Evolutionary conservation across 768 basidiomycete species (phyloP).

Genomic region (Boletus tylopilopsis): DNA sequence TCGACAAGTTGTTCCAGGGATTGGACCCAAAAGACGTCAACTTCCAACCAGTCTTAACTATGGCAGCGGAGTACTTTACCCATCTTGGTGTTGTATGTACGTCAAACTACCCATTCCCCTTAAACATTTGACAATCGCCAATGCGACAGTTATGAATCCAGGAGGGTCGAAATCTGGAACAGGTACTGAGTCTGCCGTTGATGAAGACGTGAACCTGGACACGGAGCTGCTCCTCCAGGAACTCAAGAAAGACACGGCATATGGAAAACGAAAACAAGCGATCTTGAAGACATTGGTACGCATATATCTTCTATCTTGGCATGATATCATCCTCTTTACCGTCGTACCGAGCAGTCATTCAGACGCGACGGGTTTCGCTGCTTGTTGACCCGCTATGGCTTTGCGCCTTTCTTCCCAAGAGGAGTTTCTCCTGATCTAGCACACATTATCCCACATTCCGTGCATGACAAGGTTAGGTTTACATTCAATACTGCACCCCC

Average conservation of each 20-base stretch:
- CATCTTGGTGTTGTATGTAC: slow-evolving; percentile 2
- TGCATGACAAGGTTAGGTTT: slow-evolving; percentile 1
- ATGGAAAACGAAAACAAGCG: background rate
- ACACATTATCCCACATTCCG: background rate
- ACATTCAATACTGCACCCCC: background rate
- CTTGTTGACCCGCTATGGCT: background rate
- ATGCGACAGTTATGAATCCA: background rate
- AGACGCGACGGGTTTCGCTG: slow-evolving; percentile 1
- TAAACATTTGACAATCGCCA: background rate
- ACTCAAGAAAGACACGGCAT: background rate
- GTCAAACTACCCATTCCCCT: background rate
- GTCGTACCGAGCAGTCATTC: background rate
- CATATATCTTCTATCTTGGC: background rate
- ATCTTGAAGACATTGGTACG: slow-evolving; percentile 4
- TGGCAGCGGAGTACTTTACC: slow-evolving; percentile 1
- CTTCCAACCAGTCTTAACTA: background rate
- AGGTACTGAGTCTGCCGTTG: background rate
- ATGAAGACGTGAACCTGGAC: background rate
- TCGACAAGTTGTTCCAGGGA: background rate
- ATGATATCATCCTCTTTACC: background rate
- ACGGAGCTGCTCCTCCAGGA: slow-evolving; percentile 1
- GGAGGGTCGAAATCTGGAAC: background rate
- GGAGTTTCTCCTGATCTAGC: background rate
- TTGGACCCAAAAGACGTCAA: background rate
- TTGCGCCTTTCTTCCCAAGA: background rate